Percentiles rank a stretch among this genome's conserved stretches.
Evolutionary conservation across 2,329 filamentous ascomycete genomes (phyloP).

Genomic region (Alternaria metachromatica): DNA sequence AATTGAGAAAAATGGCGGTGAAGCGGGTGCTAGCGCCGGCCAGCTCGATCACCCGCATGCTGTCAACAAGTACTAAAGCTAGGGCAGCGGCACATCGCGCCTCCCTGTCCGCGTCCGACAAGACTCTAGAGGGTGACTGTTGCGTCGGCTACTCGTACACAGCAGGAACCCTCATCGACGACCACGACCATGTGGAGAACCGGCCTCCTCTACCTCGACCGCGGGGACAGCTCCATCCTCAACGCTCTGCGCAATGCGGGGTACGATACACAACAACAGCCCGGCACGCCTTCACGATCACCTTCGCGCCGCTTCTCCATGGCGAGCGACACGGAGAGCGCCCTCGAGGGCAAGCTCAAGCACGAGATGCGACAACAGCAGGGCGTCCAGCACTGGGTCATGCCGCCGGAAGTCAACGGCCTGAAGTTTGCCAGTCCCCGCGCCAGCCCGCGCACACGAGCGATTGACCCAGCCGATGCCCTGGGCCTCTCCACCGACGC

Average conservation of each 20-base stretch:
- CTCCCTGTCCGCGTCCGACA: conserved; percentile 21
- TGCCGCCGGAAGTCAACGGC: conserved; percentile 14
- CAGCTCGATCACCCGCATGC: conserved; percentile 13
- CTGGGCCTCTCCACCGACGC: conserved; percentile 23
- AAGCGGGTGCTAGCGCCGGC: conserved; percentile 19
- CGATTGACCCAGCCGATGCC: conserved; percentile 17
- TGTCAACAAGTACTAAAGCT: conserved; percentile 24
- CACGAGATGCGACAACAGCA: conserved; percentile 12
- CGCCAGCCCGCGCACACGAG: conserved; percentile 11
- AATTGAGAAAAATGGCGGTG: conserved; percentile 20
- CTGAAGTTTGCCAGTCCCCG: conserved; percentile 25
- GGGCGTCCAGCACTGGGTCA: conserved; percentile 18
- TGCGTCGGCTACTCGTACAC: conserved; percentile 17
- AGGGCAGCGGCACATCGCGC: conserved; percentile 16
- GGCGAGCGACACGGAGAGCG: conserved; percentile 22
- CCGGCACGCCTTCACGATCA: conserved; percentile 18
- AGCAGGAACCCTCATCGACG: conserved; percentile 22
- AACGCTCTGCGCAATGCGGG: conserved; percentile 28
- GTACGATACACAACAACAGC: conserved; percentile 23
- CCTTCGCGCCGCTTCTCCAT: conserved; percentile 23
- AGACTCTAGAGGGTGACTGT: conserved; percentile 20
- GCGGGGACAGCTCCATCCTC: conserved; percentile 30
- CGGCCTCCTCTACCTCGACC: conserved; percentile 31
- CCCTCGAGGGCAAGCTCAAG: conserved; percentile 16
- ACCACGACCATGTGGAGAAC: conserved; percentile 31